Evolutionary conservation across 2,329 filamentous ascomycete species (phyloP), one percentile per base, ranked within the genome.

Genomic region (Nigrospora oryzae): DNA sequence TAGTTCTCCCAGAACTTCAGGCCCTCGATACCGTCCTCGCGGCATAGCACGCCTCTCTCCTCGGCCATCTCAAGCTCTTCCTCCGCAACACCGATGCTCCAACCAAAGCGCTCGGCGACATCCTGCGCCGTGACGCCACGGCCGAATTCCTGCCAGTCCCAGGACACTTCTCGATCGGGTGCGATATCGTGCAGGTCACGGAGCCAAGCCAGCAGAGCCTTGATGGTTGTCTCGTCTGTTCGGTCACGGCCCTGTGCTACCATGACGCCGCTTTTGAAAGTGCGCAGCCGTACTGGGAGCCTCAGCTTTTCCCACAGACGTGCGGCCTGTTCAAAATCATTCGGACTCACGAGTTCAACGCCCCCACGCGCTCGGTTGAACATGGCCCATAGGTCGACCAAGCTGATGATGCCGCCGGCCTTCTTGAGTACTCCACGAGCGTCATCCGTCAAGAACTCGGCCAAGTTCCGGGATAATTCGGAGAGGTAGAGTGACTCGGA

Each of bases 11-110:
- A 98, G 63, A 95, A 98, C 56, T 84, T 84, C 39, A 95, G 71
- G 0, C 93, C 93, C 62, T 96, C 90, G 13, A 97, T 79, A 5
- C 89, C 84, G 56, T 95, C 90, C 62, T 98, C 93, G 40, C 93
- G 83, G 62, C 91, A 97, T 16, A 98, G 63, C 3, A 82, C 80
- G 0, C 93, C 93, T 45, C 78, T 81, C 62, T 97, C 91, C 63
- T 98, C 93, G 0, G 90, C 90, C 91, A 98, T 96, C 61, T 96
- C 87, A 12, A 98, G 73, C 66, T 98, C 93, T 62, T 97, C 93
- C 48, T 85, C 86, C 1, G 93, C 93, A 17, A 98, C 91, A 10
- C 93, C 93, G 8, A 98, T 84, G 61, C 93, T 97, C 93, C 93
- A 98, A 6, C 90, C 88, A 64, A 98, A 98, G 41, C 81, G 74